Evolutionary conservation across 2,329 filamentous ascomycete genomes (phyloP).

Genomic region (Davidsoniella eucalypti): DNA sequence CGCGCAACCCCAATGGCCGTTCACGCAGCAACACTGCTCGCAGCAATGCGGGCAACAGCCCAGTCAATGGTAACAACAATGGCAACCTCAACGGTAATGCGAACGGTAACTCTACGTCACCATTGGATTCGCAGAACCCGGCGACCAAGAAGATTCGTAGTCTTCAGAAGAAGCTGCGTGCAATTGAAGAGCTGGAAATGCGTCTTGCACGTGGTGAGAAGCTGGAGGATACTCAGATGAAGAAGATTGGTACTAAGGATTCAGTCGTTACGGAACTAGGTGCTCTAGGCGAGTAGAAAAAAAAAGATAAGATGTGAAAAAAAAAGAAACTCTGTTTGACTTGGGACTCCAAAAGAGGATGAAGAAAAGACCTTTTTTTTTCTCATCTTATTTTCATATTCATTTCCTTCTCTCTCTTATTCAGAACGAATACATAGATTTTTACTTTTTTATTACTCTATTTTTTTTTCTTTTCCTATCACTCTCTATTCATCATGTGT

Average conservation of each 20-base stretch:
- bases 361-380: background rate
- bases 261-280: constrained; percentile 72
- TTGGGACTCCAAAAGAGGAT: no score
- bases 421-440: background rate
- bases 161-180: constrained; percentile 90
- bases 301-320: background rate
- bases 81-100: constrained; percentile 18
- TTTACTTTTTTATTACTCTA: constrained; percentile 1
- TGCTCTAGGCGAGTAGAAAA: constrained; percentile 27
- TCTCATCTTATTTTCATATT: no score
- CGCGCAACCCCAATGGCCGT: constrained; percentile 32
- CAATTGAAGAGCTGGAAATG: constrained; percentile 98
- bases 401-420: background rate
- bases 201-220: constrained; percentile 86
- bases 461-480: background rate
- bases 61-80: background rate
- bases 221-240: constrained; percentile 93
- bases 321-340: background rate
- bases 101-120: constrained; percentile 23
- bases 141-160: constrained; percentile 89
- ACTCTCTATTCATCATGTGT: no score
- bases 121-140: constrained; percentile 40
- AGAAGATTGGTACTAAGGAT: constrained; percentile 88
- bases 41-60: constrained; percentile 14
- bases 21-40: constrained; percentile 36